phyloP scores from a whole-genome alignment of 164 flowering plant genomes.

The Chimonanthus salicifolius region DNA sequence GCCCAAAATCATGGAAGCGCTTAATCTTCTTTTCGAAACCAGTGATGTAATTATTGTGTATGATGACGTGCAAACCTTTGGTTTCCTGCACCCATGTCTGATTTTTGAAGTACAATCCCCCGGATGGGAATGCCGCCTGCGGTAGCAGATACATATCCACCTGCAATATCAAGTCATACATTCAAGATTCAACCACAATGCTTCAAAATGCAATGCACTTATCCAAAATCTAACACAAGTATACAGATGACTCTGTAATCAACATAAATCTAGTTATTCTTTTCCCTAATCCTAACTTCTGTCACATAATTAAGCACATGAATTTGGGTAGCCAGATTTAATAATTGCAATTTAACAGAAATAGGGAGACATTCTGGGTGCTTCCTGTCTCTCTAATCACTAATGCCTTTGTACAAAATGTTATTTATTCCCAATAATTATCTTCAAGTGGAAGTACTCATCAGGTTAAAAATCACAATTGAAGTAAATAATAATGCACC shows the following conservation, averaged over 20 bases:
- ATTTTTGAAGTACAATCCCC: slow-evolving; percentile 94
- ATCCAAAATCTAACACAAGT: neutral
- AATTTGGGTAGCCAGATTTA: neutral
- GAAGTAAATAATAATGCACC: too few relatives aligned
- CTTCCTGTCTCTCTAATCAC: too few relatives aligned
- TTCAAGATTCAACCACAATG: neutral
- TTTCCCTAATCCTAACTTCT: neutral
- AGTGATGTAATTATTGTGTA: slow-evolving; percentile 80
- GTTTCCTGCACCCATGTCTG: slow-evolving; percentile 90
- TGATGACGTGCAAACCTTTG: slow-evolving; percentile 73
- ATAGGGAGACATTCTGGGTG: too few relatives aligned
- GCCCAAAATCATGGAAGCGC: slow-evolving; percentile 75
- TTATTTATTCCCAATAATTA: too few relatives aligned
- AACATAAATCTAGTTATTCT: neutral
- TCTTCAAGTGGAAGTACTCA: too few relatives aligned
- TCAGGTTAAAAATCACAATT: too few relatives aligned
- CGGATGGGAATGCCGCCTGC: slow-evolving; percentile 88
- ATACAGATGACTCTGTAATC: neutral
- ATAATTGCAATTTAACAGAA: neutral
- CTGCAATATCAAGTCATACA: slow-evolving; percentile 29
- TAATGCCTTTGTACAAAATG: too few relatives aligned
- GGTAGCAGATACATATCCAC: slow-evolving; percentile 86
- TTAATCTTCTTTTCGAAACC: slow-evolving; percentile 94
- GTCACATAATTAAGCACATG: neutral
- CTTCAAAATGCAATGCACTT: neutral